Percentiles rank a stretch among this genome's conserved stretches.
phyloP scores from a whole-genome alignment of 179 eudicot species.

The Beta macrorhiza region DNA sequence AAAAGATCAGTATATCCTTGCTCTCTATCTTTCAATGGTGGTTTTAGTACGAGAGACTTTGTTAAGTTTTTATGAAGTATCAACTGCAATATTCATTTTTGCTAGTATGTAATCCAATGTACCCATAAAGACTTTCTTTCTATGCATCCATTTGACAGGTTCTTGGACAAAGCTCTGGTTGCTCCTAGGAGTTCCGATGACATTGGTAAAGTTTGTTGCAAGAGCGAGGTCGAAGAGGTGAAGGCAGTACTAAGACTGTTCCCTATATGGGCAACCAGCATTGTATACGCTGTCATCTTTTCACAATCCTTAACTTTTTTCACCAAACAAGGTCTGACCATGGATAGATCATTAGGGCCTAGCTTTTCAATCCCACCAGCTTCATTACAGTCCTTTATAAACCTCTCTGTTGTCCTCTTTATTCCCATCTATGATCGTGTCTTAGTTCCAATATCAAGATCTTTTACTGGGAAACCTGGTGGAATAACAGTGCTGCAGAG shows the following conservation, averaged over 20 bases:
- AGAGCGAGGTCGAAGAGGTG: constrained; percentile 55
- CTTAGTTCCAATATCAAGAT: constrained; percentile 51
- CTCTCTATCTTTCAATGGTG: background rate
- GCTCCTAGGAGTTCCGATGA: constrained; percentile 32
- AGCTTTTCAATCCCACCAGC: constrained; percentile 59
- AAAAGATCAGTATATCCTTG: background rate
- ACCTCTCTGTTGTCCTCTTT: constrained; percentile 43
- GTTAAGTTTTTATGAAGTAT: background rate
- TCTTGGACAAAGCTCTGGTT: constrained; percentile 63
- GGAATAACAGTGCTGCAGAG: constrained; percentile 69
- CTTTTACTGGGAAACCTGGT: constrained; percentile 48
- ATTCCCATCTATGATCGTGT: constrained; percentile 65
- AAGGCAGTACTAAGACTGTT: constrained; percentile 55
- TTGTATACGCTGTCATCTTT: constrained; percentile 54
- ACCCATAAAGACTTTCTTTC: background rate
- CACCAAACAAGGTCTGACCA: constrained; percentile 69
- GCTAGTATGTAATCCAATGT: background rate
- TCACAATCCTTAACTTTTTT: constrained; percentile 65
- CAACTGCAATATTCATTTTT: background rate
- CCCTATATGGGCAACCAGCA: constrained; percentile 62
- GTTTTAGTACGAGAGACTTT: background rate
- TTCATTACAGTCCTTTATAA: constrained; percentile 49
- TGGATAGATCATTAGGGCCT: constrained; percentile 58
- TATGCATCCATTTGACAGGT: constrained; percentile 32
- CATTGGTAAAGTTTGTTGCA: constrained; percentile 37